These are phyloP conservation scores for Dunaliella primolecta DNA, from an alignment of 139 green algal species.

Conservation along the genomic window DNA sequence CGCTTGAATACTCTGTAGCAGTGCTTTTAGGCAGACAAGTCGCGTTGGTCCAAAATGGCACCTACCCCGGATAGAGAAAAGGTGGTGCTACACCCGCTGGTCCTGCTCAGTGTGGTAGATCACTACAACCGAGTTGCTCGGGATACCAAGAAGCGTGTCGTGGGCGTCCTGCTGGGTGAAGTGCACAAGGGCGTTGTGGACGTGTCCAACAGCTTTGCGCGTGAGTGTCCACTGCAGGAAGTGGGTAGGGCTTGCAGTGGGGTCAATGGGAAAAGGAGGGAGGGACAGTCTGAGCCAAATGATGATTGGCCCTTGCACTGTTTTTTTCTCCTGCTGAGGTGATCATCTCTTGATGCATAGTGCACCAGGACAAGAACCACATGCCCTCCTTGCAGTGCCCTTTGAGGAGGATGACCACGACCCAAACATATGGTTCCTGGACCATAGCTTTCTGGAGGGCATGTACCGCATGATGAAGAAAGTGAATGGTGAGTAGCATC, in stretches of 20 bases:
- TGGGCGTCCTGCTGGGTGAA: constrained; percentile 93
- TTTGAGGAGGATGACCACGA: constrained; percentile 99
- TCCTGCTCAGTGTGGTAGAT: constrained; percentile 96
- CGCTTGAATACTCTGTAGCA: too few relatives aligned
- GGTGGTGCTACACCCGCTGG: constrained; percentile 92
- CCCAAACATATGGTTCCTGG: constrained; percentile 96
- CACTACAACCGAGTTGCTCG: constrained; percentile 97
- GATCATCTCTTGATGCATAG: too few relatives aligned
- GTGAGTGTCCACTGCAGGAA: constrained; percentile 34
- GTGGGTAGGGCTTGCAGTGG: too few relatives aligned
- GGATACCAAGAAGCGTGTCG: constrained; percentile 92
- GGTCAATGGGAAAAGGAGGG: too few relatives aligned
- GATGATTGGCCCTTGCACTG: too few relatives aligned
- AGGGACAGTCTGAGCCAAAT: too few relatives aligned
- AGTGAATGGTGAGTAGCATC: constrained; percentile 83
- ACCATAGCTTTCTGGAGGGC: constrained; percentile 96
- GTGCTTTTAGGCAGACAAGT: too few relatives aligned
- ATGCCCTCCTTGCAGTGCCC: constrained; percentile 65
- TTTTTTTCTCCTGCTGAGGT: too few relatives aligned
- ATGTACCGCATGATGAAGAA: constrained; percentile 99
- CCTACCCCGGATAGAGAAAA: constrained; percentile 50
- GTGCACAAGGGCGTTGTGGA: constrained; percentile 82
- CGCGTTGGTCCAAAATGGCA: not conserved
- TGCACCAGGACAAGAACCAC: not conserved
- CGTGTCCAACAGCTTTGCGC: constrained; percentile 96